Base-by-base conservation (phyloP, 208 protist species). In the Wallacemonas sp. region DNA sequence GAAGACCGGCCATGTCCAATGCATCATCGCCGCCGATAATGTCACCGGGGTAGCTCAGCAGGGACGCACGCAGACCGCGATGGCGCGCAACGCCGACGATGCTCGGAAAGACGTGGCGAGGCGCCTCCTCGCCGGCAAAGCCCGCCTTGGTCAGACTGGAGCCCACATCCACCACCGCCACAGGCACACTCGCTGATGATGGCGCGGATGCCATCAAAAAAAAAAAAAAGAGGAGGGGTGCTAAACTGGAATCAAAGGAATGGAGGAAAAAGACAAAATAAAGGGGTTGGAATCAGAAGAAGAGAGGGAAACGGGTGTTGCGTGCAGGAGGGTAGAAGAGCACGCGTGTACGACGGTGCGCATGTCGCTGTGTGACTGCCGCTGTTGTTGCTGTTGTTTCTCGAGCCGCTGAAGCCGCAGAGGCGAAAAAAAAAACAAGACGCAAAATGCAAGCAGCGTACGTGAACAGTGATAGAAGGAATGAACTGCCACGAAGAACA, bases 111-210 rank as follows among this genome's bases (percentile, higher is more conserved):
- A 97, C 80, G 25, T 86, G 83, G 54, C 94, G 92, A 29, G 98
- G 96, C 12, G 95, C 91, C 75, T 98, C 95, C 67, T 99, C 97
- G 44, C 97, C 97, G 28, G 87, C 93, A 59, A 98, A 98, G 67
- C 98, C 98, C 61, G 93, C 84, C 65, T 98, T 97, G 61, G 91
- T 98, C 71, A 84, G 84, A 73, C 82, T 76, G 11, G 95, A 94
- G 55, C 98, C 98, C 59, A 98, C 94, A 78, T 99, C 98, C 48
- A 99, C 70, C 50, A 99, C 98, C n/a, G 78, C 81, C 50, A 70
- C 68, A 38, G 16, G 25, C 11, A n/a, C n/a, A 16, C 8, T 8
- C 5, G 8, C 32, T 8, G 57, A 48, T 16, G 57, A 44, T 25
- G 44, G n/a, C 14, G 65, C 20, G 7, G 10, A 54, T 8, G 28